Conservation (phyloP, 1,139 yeast genomes). For the Lodderomyces oxycetoniae region DNA sequence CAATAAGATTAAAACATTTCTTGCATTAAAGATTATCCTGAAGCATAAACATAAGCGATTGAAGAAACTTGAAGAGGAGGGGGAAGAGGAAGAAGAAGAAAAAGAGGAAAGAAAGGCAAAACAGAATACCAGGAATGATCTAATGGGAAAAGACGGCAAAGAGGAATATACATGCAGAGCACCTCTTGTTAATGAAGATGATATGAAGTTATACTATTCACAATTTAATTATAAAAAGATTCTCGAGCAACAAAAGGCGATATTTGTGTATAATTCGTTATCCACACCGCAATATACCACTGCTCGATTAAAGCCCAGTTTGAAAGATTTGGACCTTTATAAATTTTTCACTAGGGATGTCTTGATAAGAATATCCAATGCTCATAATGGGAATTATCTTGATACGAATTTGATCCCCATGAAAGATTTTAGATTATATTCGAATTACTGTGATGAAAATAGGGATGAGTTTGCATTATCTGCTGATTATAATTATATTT, state of each 20-base stretch:
- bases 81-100: background rate
- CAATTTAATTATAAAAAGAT: constrained; percentile 13
- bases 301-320: constrained; percentile 1
- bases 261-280: no score
- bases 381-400: constrained; percentile 4
- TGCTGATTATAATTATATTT: constrained; percentile 10
- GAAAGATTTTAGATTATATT: constrained; percentile 17
- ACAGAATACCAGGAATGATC: constrained; percentile 3
- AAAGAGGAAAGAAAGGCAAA: constrained; percentile 1
- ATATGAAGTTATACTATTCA: constrained; percentile 12
- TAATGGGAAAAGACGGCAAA: constrained; percentile 3
- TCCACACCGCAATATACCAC: no score
- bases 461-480: constrained; percentile 8
- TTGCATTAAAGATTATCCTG: constrained; percentile 29
- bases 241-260: constrained; percentile 2
- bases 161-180: background rate
- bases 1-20: constrained; percentile 24
- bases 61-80: constrained; percentile 1
- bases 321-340: constrained; percentile 5
- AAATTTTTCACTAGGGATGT: constrained; percentile 4
- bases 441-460: constrained; percentile 4
- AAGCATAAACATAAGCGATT: no score
- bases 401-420: constrained; percentile 4
- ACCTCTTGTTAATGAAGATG: constrained; percentile 8
- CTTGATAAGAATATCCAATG: constrained; percentile 1